Base-by-base conservation (phyloP, 768 basidiomycete genomes). In the Calocybe cyanea region DNA sequence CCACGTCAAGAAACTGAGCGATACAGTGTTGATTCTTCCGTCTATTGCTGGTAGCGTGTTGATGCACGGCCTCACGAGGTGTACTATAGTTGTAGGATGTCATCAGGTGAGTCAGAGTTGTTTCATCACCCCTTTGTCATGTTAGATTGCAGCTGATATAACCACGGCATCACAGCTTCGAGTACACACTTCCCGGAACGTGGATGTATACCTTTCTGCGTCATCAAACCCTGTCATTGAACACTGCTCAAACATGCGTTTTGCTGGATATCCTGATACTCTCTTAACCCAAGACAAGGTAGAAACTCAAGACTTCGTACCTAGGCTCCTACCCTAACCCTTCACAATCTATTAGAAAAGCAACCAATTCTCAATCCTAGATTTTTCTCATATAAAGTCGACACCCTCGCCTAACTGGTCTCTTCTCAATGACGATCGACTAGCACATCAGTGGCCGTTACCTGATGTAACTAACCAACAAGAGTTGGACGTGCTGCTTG, bases 381-480 rank as follows among this genome's bases (percentile, higher is more conserved):
- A 94, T 53, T 94, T 94, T 59, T 87, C 89, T 15, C 90, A 92
- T 62, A 86, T 92, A 48, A 71, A 81, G 24, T 57, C 75, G 4
- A 81, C 85, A 1, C 81, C 80, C 0, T 93, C 92, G 3, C 89
- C 92, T 8, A 80, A 93, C 62, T 93, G 87, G 83, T 68, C 70
- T 2, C 44, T 63, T 9, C 49, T 74, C 41, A 33, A 37, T 0
- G 57, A 57, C n/a, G 52, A 56, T 25, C 45, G 39, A 24, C 18
- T 50, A 11, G 37, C 43, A 38, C 4, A 11, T 14, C 20, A 25
- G 8, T 60, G 53, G 55, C 46, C 50, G 10, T 33, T 41, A 3
- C 39, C 38, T 3, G 37, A 14, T 24, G 40, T 19, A 37, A 25
- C 13, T 28, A 15, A 40, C 5, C 31, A 36, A 17, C 43, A 53